Conservation (phyloP, 2,329 filamentous ascomycete species). For the Scedosporium boydii region DNA sequence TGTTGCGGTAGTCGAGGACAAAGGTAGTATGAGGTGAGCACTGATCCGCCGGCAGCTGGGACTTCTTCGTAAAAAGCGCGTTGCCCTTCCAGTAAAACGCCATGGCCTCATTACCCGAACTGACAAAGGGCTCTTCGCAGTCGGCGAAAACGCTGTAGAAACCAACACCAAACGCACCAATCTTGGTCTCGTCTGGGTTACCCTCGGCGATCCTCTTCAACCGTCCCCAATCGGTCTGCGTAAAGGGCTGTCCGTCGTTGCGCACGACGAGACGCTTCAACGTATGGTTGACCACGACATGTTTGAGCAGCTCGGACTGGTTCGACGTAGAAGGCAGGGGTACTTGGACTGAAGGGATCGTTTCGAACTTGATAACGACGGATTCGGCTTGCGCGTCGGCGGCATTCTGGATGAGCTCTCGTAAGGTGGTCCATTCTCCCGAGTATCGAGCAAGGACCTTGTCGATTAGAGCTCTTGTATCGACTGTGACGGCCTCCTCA, state of each 20-base stretch:
- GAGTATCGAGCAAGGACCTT: constrained; percentile 95
- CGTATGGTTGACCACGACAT: constrained; percentile 77
- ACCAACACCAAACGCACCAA: constrained; percentile 94
- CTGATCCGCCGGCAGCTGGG: constrained; percentile 61
- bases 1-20: constrained; percentile 85
- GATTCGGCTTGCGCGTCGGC: constrained; percentile 88
- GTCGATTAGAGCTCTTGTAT: constrained; percentile 92
- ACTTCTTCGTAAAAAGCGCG: constrained; percentile 82
- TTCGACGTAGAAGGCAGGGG: constrained; percentile 59
- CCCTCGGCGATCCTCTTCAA: constrained; percentile 97
- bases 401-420: constrained; percentile 97
- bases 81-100: constrained; percentile 99
- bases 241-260: constrained; percentile 85
- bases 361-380: constrained; percentile 88
- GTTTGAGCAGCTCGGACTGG: constrained; percentile 65
- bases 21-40: constrained; percentile 73
- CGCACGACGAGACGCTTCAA: constrained; percentile 79
- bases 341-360: constrained; percentile 69
- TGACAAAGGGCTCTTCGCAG: constrained; percentile 95
- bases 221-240: constrained; percentile 82
- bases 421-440: constrained; percentile 82
- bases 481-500: constrained; percentile 95
- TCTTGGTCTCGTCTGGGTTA: constrained; percentile 98
- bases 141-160: constrained; percentile 99
- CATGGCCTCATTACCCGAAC: constrained; percentile 87